These are phyloP conservation scores for Urochloa ruziziensis DNA, from an alignment of 176 grass and related monocot genomes.

Conservation along the genomic window DNA sequence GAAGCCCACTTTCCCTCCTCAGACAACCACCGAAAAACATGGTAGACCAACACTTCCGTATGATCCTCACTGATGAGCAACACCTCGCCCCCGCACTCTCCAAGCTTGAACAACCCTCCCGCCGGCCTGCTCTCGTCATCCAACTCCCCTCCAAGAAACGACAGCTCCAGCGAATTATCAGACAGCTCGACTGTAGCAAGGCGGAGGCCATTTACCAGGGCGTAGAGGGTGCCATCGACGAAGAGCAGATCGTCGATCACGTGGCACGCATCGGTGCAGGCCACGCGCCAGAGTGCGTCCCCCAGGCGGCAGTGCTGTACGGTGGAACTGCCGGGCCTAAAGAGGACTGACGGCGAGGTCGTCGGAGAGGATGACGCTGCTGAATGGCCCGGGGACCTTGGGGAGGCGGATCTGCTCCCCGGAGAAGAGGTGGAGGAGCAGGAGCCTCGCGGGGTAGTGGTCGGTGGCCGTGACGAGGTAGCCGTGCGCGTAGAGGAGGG, in stretches of 20 bases:
- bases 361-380: constrained; percentile 50
- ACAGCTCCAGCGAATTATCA: constrained; percentile 13
- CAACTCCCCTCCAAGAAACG: constrained; percentile 27
- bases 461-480: constrained; percentile 63
- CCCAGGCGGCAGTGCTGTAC: constrained; percentile 47
- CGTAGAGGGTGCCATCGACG: constrained; percentile 49
- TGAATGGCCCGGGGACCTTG: constrained; percentile 39
- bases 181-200: constrained; percentile 42
- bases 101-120: constrained; percentile 34
- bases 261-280: background rate
- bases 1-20: constrained; percentile 39
- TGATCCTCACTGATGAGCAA: constrained; percentile 51
- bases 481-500: constrained; percentile 55
- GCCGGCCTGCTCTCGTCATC: background rate
- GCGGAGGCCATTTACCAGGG: constrained; percentile 45
- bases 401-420: constrained; percentile 59
- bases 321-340: constrained; percentile 9
- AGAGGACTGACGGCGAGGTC: constrained; percentile 48
- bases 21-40: constrained; percentile 49
- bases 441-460: constrained; percentile 40
- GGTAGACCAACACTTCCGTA: constrained; percentile 8
- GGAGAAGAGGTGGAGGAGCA: constrained; percentile 72
- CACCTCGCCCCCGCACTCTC: constrained; percentile 43
- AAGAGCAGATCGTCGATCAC: constrained; percentile 66
- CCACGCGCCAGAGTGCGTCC: constrained; percentile 53